Percentiles rank a stretch among this genome's conserved stretches.
Conservation (phyloP, 257 asterid genomes). For the Capsicum rhomboideum region DNA sequence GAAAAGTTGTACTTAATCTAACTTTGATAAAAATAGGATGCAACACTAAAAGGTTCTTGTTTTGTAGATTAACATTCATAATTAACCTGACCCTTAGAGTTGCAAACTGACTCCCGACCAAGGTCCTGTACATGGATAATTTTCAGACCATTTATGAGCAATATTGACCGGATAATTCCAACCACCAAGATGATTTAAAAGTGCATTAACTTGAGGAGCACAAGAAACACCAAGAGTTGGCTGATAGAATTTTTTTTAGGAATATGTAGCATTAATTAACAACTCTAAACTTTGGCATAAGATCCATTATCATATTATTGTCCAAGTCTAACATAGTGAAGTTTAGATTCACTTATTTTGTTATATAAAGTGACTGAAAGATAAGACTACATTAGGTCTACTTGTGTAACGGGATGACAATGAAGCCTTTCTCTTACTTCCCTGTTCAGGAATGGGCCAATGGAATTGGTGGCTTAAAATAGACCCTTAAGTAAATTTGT, state of each 20-base stretch:
- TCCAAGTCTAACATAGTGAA: conserved; percentile 34
- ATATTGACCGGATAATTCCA: conserved; percentile 28
- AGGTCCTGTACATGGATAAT: conserved; percentile 55
- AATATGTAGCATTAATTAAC: conserved; percentile 25
- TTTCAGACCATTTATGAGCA: conserved; percentile 49
- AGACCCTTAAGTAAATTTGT: neutral
- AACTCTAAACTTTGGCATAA: conserved; percentile 57
- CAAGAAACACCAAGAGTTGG: conserved; percentile 39
- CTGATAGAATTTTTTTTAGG: conserved; percentile 50
- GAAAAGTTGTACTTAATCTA: too few species aligned
- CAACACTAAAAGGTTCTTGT: conserved; percentile 15
- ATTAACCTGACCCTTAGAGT: conserved; percentile 29
- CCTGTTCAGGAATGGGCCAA: neutral
- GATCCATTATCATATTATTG: conserved; percentile 69
- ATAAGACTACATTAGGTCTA: neutral
- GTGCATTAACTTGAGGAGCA: conserved; percentile 54
- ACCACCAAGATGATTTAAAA: conserved; percentile 49
- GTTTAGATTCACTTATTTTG: conserved; percentile 11
- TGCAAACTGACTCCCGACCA: conserved; percentile 59
- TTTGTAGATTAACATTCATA: conserved; percentile 48
- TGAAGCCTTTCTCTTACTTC: neutral
- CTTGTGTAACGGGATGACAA: neutral
- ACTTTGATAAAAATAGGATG: too few species aligned
- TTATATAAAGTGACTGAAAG: too few species aligned
- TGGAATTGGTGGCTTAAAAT: neutral